Conservation (phyloP, 2,329 filamentous ascomycete species). For the Alternaria consortialis region DNA sequence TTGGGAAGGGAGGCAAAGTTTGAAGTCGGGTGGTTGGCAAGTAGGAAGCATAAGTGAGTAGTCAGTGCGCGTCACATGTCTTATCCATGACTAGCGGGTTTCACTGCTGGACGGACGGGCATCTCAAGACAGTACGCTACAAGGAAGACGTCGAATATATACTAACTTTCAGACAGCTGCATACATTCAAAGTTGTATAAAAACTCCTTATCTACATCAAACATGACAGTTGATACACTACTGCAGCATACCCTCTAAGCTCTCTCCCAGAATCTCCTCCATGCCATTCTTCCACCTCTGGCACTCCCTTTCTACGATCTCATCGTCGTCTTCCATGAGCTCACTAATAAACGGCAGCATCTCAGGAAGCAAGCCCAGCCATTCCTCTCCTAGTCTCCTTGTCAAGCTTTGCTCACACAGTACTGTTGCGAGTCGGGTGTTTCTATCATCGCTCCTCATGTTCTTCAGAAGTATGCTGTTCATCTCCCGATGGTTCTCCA, state of each 20-base stretch:
- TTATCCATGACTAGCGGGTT: neutral
- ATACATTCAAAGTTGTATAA: neutral
- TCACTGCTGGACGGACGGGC: neutral
- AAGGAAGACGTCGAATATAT: neutral
- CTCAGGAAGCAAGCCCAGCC: slow-evolving; percentile 88
- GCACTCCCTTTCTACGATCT: slow-evolving; percentile 88
- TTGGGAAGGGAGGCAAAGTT: neutral
- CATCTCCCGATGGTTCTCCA: slow-evolving; percentile 89
- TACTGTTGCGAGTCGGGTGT: slow-evolving; percentile 81
- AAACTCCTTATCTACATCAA: neutral
- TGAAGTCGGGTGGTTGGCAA: neutral
- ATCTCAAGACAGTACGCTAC: neutral
- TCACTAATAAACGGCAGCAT: slow-evolving; percentile 97
- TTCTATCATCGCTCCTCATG: slow-evolving; percentile 75
- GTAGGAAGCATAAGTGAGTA: neutral
- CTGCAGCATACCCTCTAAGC: slow-evolving; percentile 89
- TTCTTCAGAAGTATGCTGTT: slow-evolving; percentile 81
- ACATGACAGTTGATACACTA: slow-evolving; percentile 50
- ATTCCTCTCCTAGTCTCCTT: slow-evolving; percentile 86
- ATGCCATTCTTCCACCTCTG: slow-evolving; percentile 90
- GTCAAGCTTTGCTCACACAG: slow-evolving; percentile 83
- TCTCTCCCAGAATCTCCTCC: slow-evolving; percentile 88
- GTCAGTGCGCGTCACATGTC: neutral
- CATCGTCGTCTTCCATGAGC: slow-evolving; percentile 94
- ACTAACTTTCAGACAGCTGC: neutral